Conservation (phyloP, 306 rosid genomes). For the Phaseolus lunatus region DNA sequence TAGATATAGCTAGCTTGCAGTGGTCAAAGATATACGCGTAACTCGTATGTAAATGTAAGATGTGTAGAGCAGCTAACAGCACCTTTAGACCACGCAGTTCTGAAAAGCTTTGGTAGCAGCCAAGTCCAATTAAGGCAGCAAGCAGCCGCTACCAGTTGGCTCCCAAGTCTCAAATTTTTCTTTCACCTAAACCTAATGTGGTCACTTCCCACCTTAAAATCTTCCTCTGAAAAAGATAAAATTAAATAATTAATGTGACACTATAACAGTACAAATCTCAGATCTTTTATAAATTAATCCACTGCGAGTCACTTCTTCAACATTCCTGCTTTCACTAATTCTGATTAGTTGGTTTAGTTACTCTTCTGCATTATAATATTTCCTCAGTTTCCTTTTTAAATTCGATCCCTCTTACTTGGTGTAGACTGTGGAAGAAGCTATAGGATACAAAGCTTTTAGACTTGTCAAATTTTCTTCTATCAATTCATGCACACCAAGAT, state of each 20-base stretch:
- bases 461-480: conserved; percentile 34
- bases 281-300: background rate
- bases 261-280: background rate
- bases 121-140: conserved; percentile 55
- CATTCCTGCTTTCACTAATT: conserved; percentile 12
- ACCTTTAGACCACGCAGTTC: conserved; percentile 41
- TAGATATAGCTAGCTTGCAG: background rate
- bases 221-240: background rate
- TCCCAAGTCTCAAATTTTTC: conserved; percentile 35
- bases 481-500: conserved; percentile 38
- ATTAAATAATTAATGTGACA: background rate
- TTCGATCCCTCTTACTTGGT: background rate
- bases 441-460: conserved; percentile 3
- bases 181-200: conserved; percentile 35
- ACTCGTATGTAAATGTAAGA: background rate
- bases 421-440: background rate
- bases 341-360: background rate
- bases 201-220: conserved; percentile 44
- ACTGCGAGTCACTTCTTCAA: background rate
- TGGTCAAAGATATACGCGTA: conserved; percentile 49
- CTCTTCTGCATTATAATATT: conserved; percentile 29
- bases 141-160: conserved; percentile 65
- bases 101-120: conserved; percentile 44
- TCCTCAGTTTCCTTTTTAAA: background rate
- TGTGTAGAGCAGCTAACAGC: background rate